Conservation (phyloP, 2,329 filamentous ascomycete genomes). For the Neocatenulostroma microsporum region DNA sequence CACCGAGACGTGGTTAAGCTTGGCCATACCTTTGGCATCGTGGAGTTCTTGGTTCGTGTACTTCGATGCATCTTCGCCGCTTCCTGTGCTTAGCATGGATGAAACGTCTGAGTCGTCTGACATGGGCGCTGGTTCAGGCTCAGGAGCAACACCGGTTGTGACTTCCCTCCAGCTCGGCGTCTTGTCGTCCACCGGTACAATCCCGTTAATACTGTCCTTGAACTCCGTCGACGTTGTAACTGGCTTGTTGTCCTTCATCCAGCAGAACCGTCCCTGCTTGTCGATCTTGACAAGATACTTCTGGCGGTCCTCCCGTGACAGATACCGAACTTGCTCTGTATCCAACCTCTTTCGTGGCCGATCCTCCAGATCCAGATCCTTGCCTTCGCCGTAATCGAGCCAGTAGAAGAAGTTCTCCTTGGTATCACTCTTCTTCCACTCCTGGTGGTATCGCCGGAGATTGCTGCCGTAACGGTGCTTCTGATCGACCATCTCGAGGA, state of each 20-base stretch:
- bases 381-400: slow-evolving; percentile 76
- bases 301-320: slow-evolving; percentile 72
- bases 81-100: slow-evolving; percentile 39
- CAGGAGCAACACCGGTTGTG: slow-evolving; percentile 24
- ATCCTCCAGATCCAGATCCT: slow-evolving; percentile 57
- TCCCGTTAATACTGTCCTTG: slow-evolving; percentile 68
- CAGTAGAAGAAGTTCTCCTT: slow-evolving; percentile 91
- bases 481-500: slow-evolving; percentile 61
- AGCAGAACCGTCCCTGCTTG: slow-evolving; percentile 65
- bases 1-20: slow-evolving; percentile 59
- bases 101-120: slow-evolving; percentile 27
- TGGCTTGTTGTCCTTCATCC: slow-evolving; percentile 71
- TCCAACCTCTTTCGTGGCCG: slow-evolving; percentile 70
- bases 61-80: slow-evolving; percentile 54
- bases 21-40: slow-evolving; percentile 52
- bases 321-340: slow-evolving; percentile 71
- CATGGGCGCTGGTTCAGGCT: slow-evolving; percentile 9
- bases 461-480: slow-evolving; percentile 87
- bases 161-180: slow-evolving; percentile 37
- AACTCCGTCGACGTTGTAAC: slow-evolving; percentile 70
- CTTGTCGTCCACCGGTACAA: slow-evolving; percentile 38
- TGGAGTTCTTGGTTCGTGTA: slow-evolving; percentile 59
- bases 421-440: slow-evolving; percentile 71
- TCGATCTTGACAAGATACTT: slow-evolving; percentile 76
- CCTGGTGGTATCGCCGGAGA: slow-evolving; percentile 69